A percentile compares a stretch with the other conserved stretches of the same genome.
Conservation (phyloP, 257 asterid genomes). For the Handroanthus guayacan region DNA sequence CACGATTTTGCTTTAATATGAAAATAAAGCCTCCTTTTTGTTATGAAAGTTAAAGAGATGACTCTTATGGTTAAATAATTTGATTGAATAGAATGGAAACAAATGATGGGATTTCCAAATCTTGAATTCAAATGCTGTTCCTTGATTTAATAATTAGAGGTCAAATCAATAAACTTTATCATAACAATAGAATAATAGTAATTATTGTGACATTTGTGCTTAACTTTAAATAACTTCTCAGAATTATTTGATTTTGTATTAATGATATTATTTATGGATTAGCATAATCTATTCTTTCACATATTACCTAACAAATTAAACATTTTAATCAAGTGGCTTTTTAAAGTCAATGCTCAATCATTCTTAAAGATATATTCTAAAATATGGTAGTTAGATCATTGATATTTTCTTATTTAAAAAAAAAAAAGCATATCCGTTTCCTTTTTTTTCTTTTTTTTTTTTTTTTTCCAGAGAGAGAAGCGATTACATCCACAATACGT, state of each 20-base stretch:
- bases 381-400: slow-evolving; percentile 27
- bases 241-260: neutral
- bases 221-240: neutral
- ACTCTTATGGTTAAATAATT: neutral
- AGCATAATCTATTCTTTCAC: neutral
- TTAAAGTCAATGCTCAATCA: slow-evolving; percentile 26
- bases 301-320: neutral
- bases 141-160: slow-evolving; percentile 1
- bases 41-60: neutral
- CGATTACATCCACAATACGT: no score
- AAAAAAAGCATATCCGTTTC: neutral
- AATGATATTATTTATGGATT: neutral
- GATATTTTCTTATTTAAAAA: neutral
- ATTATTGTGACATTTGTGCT: neutral
- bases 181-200: neutral
- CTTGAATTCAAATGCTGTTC: slow-evolving; percentile 3
- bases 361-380: slow-evolving; percentile 20
- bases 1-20: neutral
- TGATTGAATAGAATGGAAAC: slow-evolving; percentile 12
- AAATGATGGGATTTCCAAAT: slow-evolving; percentile 23
- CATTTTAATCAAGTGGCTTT: slow-evolving; percentile 29
- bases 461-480: no score
- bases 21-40: neutral
- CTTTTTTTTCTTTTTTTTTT: no score
- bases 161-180: slow-evolving; percentile 9